Base-by-base conservation (phyloP, 768 basidiomycete genomes). In the Rubroboletus satanas region DNA sequence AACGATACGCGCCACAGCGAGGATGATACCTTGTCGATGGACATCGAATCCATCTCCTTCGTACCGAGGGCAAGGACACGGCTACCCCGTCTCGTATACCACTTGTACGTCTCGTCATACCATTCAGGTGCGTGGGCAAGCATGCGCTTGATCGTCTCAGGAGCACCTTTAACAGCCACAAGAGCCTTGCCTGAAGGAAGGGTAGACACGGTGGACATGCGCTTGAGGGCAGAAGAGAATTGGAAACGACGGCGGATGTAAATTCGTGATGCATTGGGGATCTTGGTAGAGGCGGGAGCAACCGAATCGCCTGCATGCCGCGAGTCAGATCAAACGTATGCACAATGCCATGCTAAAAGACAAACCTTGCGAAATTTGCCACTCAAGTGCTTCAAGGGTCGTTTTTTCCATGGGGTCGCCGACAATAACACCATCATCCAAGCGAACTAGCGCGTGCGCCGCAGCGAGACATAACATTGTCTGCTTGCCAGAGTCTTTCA, bases 361-460 rank as follows among this genome's bases (percentile, higher is more conserved):
- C 74, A 46, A 49, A 83, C 90, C 89, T 73, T 84, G 83, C 10
- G 70, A 74, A 38, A 98, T 70, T 54, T 83, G 84, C 96, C 97
- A 98, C 45, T 91, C 86, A 29, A 99, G 78, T 3, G 93, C 87
- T 57, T 91, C 90, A 7, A 98, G 76, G 0, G 97, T 96, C 0
- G 91, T 95, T 75, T 95, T 94, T 73, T 99, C 97, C 97, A 99
- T 99, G 0, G 97, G 97, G 68, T 99, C 97, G 4, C 97, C 97
- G 41, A 98, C 95, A 36, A 95, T 75, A 1, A 87, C 87, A 9
- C 93, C 96, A 62, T 98, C 96, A 62, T 99, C 96, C 26, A 99
- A 79, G 45, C 89, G 80, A 37, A 98, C 97, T 11, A 99, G 77
- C 0, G 97, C 96, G 65, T 99, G 97, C 1, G 97, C 95, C 9